Evolutionary conservation across 2,329 filamentous ascomycete genomes (phyloP).

Genomic region (Exophiala xenobiotica): DNA sequence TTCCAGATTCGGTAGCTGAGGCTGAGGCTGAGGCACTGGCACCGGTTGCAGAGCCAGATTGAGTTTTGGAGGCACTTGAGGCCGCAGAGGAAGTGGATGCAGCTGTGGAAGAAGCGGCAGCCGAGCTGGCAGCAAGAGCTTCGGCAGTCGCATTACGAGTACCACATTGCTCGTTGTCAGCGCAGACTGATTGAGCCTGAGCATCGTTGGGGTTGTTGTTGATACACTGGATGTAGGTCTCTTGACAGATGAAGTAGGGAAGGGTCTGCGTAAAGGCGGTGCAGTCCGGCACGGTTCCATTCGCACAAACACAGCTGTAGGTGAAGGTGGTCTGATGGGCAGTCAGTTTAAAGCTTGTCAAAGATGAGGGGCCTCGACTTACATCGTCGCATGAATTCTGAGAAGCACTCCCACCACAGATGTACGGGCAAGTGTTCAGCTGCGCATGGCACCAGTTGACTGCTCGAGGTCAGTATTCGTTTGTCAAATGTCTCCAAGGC

Average conservation of each 20-base stretch:
- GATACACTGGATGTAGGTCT: constrained; percentile 52
- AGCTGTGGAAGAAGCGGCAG: constrained; percentile 33
- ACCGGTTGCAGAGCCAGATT: constrained; percentile 35
- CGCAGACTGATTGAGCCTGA: constrained; percentile 51
- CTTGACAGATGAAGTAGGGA: constrained; percentile 60
- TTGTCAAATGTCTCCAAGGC: background rate
- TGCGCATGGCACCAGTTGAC: constrained; percentile 60
- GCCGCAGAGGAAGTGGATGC: constrained; percentile 37
- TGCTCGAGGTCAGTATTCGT: constrained; percentile 28
- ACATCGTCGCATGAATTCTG: constrained; percentile 59
- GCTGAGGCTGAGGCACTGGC: constrained; percentile 33
- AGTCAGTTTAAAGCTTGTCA: background rate
- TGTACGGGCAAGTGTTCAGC: constrained; percentile 58
- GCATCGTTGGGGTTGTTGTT: constrained; percentile 46
- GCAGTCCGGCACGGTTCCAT: constrained; percentile 57
- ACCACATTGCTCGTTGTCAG: constrained; percentile 52
- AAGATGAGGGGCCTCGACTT: constrained; percentile 38
- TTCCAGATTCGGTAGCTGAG: constrained; percentile 28
- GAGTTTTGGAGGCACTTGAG: constrained; percentile 35
- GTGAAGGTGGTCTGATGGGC: constrained; percentile 47
- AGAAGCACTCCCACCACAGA: constrained; percentile 54
- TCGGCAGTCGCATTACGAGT: constrained; percentile 45
- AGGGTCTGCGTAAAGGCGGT: constrained; percentile 57
- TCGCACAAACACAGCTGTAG: constrained; percentile 59
- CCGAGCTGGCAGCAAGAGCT: constrained; percentile 33